Evolutionary conservation across 169 alveolate genomes (phyloP), one percentile per base, ranked within the genome.

Genomic region (Sarcocystis neurona): DNA sequence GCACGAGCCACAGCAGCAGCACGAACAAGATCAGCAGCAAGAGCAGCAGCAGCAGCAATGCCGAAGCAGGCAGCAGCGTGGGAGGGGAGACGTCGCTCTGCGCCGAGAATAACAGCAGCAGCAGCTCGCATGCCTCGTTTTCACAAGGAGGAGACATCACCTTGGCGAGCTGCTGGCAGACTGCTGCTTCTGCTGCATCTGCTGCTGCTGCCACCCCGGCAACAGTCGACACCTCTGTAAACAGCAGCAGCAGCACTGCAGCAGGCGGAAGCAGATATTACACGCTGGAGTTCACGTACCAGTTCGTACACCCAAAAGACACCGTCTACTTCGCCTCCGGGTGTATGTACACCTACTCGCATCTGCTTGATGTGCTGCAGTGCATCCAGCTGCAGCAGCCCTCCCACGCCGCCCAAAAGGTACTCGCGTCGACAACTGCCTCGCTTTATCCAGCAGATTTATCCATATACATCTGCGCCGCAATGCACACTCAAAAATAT

Each of bases 241-340:
- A 15, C 60, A 6, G 75, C 1, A 20, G 37, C 43, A 37, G 6
- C 27, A 1, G 2, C 43, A 41, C 27, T 20, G 41, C 43, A 10
- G 10, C 3, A 1, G 43, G 43, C 75, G 8, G 8, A 2, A 63
- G 6, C 43, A 63, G 75, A 63, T 63, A 27, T 43, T 27, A 20
- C 44, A 63, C 75, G 43, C 39, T 63, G 75, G 75, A 63, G 75
- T 12, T 63, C 75, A 1, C 75, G 37, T 63, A 30, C 75, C 27
- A 37, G 20, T 63, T 63, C 75, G 32, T 4, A n/a, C 75, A 41
- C 37, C 75, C 75, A n/a, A 63, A 63, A 37, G 75, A 63, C 43
- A 63, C 75, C 8, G 75, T 63, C 43, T 63, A 63, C 75, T 63
- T 63, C 75, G 75, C 75, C 39, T 63, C 75, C n/a, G 75, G 75